These are phyloP conservation scores for Pulveroboletus ravenelii DNA, from an alignment of 768 basidiomycete genomes.

Conservation along the genomic window DNA sequence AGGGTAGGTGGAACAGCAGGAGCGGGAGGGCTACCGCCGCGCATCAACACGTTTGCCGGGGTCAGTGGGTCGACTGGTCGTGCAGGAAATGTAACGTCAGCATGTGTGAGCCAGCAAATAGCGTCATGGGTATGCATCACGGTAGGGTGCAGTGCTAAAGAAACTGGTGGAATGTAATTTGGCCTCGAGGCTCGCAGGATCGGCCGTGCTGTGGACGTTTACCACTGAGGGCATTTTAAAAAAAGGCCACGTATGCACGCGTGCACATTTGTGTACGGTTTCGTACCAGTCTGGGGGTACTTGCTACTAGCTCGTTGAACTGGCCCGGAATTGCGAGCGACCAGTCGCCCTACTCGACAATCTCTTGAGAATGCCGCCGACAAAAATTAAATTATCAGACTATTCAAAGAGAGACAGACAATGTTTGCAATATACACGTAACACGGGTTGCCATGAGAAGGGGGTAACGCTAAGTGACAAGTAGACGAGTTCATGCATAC, in stretches of 20 bases:
- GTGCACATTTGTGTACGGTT: too few species aligned
- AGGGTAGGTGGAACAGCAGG: background rate
- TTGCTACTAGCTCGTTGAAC: too few species aligned
- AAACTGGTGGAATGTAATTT: conserved; percentile 39
- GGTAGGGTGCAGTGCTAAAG: conserved; percentile 2
- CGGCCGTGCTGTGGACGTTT: background rate
- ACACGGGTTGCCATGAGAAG: conserved; percentile 7
- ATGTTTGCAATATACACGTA: conserved; percentile 17
- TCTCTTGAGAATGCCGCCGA: background rate
- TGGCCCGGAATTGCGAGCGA: too few species aligned
- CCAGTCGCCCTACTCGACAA: too few species aligned
- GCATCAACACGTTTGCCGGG: background rate
- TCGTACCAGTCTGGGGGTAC: too few species aligned
- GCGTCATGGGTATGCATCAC: background rate
- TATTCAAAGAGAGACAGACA: conserved; percentile 8
- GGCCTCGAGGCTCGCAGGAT: background rate
- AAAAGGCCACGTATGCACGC: too few species aligned
- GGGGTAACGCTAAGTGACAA: conserved; percentile 20
- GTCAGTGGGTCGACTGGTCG: background rate
- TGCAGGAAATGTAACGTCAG: background rate
- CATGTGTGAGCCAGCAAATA: conserved; percentile 20
- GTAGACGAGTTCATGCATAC: conserved; percentile 11
- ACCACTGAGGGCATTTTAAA: too few species aligned
- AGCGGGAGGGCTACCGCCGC: background rate
- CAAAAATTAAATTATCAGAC: background rate